phyloP scores from a whole-genome alignment of 805 yeast genomes.

The Schizosaccharomyces osmophilus region DNA sequence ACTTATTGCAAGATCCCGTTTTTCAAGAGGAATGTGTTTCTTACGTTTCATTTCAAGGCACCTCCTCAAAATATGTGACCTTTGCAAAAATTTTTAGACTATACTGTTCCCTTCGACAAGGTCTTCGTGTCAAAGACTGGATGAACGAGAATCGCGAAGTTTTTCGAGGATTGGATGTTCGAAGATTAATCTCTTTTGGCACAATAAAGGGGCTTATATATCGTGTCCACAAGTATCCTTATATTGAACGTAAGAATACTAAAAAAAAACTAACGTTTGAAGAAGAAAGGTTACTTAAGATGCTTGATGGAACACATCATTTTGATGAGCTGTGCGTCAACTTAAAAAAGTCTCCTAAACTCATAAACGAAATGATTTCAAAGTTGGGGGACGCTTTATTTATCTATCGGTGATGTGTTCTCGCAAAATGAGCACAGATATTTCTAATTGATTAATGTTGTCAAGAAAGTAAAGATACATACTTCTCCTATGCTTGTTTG shows the following conservation, averaged over 20 bases:
- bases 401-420: neutral
- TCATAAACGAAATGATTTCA: neutral
- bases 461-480: too few species aligned
- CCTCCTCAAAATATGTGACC: constrained; percentile 15
- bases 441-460: too few species aligned
- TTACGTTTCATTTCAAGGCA: constrained; percentile 24
- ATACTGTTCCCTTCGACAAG: constrained; percentile 56
- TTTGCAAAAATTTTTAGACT: constrained; percentile 21
- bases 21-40: constrained; percentile 69
- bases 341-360: neutral
- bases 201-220: constrained; percentile 58
- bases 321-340: neutral
- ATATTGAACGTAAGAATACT: constrained; percentile 13
- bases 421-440: too few species aligned
- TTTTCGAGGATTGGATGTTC: constrained; percentile 45
- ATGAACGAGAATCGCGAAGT: constrained; percentile 35
- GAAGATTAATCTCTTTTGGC: constrained; percentile 75
- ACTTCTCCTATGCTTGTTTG: too few species aligned
- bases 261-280: neutral
- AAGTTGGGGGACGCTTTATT: neutral
- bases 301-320: neutral
- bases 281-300: neutral
- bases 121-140: constrained; percentile 62
- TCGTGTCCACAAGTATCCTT: constrained; percentile 55
- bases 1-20: constrained; percentile 35